Conservation (phyloP, 257 asterid species). For the Salvia splendens region DNA sequence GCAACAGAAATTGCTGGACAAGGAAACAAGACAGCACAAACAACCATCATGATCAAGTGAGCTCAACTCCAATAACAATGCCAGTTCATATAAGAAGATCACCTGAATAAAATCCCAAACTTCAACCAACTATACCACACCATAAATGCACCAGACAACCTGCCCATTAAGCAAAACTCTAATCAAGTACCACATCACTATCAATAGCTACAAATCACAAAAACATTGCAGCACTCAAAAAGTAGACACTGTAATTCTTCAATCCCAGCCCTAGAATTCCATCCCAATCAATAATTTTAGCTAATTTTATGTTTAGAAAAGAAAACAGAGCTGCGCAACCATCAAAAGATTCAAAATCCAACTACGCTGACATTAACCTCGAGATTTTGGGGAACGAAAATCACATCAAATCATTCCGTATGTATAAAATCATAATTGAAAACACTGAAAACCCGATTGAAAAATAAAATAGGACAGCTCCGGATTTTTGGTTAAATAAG, state of each 20-base stretch:
- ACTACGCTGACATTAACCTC: slow-evolving; percentile 35
- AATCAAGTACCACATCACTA: slow-evolving; percentile 39
- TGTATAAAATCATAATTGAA: background rate
- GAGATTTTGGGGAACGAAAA: slow-evolving; percentile 20
- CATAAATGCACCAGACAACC: slow-evolving; percentile 37
- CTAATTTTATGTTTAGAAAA: background rate
- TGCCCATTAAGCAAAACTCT: slow-evolving; percentile 45
- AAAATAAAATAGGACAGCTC: slow-evolving; percentile 19
- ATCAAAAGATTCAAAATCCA: slow-evolving; percentile 20
- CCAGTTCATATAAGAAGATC: slow-evolving; percentile 24
- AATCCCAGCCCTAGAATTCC: slow-evolving; percentile 24
- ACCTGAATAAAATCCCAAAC: slow-evolving; percentile 34
- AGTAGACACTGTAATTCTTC: slow-evolving; percentile 33
- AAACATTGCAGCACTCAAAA: slow-evolving; percentile 32
- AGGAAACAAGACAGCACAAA: slow-evolving; percentile 26
- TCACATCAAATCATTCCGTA: slow-evolving; percentile 42
- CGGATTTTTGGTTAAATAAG: slow-evolving; percentile 6
- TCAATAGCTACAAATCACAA: slow-evolving; percentile 32
- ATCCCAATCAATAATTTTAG: slow-evolving; percentile 20
- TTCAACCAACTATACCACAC: slow-evolving; percentile 40
- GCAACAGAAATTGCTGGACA: slow-evolving; percentile 24
- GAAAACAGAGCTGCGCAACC: background rate
- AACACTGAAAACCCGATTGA: slow-evolving; percentile 20
- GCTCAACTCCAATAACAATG: slow-evolving; percentile 24
- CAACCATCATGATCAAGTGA: slow-evolving; percentile 24